phyloP scores from a whole-genome alignment of 192 early-diverging fungal genomes.

The Linnemannia hyalina region DNA sequence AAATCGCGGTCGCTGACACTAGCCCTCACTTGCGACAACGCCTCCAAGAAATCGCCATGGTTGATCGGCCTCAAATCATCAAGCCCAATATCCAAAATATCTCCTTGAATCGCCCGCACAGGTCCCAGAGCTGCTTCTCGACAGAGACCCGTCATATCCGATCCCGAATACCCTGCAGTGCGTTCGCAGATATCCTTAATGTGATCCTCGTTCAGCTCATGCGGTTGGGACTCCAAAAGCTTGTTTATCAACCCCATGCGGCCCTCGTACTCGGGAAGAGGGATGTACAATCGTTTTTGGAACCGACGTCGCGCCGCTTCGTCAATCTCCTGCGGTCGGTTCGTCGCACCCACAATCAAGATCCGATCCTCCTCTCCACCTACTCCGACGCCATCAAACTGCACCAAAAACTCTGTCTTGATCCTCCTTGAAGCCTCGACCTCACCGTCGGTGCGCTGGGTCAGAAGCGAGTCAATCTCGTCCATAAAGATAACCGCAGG shows the following conservation, averaged over 20 bases:
- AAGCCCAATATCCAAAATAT: slow-evolving; percentile 42
- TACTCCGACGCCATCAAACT: slow-evolving; percentile 86
- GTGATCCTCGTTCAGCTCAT: slow-evolving; percentile 70
- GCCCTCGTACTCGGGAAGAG: slow-evolving; percentile 83
- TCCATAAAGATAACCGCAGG: slow-evolving; percentile 94
- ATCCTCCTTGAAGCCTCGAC: slow-evolving; percentile 88
- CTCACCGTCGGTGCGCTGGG: slow-evolving; percentile 91
- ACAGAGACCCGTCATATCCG: slow-evolving; percentile 90
- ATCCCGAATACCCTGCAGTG: slow-evolving; percentile 87
- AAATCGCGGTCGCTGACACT: slow-evolving; percentile 89
- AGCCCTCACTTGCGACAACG: slow-evolving; percentile 85
- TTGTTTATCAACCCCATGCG: slow-evolving; percentile 74
- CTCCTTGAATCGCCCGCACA: slow-evolving; percentile 56
- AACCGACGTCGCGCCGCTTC: slow-evolving; percentile 88
- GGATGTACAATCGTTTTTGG: slow-evolving; percentile 83
- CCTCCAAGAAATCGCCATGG: slow-evolving; percentile 82
- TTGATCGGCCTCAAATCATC: slow-evolving; percentile 73
- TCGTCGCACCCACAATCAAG: slow-evolving; percentile 79
- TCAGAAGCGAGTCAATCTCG: slow-evolving; percentile 94
- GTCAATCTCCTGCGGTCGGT: slow-evolving; percentile 90
- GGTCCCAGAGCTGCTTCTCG: slow-evolving; percentile 79
- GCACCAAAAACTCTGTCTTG: slow-evolving; percentile 95
- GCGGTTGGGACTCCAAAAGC: slow-evolving; percentile 68
- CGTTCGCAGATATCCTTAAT: slow-evolving; percentile 70
- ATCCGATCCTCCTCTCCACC: slow-evolving; percentile 81